A percentile compares a stretch with the other conserved stretches of the same genome.
These are phyloP conservation scores for Penicillium longicatenatum DNA, from an alignment of 495 filamentous ascomycete species.

Conservation along the genomic window DNA sequence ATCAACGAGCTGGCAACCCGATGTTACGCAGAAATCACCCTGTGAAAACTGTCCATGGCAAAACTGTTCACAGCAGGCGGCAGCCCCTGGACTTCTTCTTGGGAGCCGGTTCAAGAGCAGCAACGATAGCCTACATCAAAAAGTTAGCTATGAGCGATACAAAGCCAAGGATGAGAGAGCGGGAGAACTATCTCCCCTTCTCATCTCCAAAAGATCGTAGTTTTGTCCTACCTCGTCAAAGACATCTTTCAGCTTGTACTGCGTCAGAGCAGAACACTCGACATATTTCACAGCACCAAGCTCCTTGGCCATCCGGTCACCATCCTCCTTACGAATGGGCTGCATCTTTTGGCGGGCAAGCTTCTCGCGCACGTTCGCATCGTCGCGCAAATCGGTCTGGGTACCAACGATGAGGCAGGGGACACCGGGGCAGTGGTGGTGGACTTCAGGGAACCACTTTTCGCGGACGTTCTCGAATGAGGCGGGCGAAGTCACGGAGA, in stretches of 20 bases:
- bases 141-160: constrained; percentile 15
- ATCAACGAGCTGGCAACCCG: not conserved
- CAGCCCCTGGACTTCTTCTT: constrained; percentile 62
- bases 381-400: constrained; percentile 94
- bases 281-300: constrained; percentile 97
- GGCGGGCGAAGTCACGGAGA: constrained; percentile 97
- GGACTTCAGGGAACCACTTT: constrained; percentile 99
- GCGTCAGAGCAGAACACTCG: constrained; percentile 95
- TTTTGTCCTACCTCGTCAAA: constrained; percentile 84
- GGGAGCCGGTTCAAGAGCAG: constrained; percentile 80
- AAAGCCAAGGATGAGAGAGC: constrained; percentile 1
- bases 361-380: constrained; percentile 85
- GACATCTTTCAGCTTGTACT: constrained; percentile 98
- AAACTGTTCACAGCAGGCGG: constrained; percentile 42
- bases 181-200: not conserved
- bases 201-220: not conserved
- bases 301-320: constrained; percentile 95
- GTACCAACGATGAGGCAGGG: constrained; percentile 98
- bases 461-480: constrained; percentile 99
- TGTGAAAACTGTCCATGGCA: constrained; percentile 17
- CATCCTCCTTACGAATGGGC: constrained; percentile 87
- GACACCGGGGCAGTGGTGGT: constrained; percentile 97
- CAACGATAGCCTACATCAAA: constrained; percentile 74
- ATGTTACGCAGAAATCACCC: constrained; percentile 24
- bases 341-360: constrained; percentile 92